These are phyloP conservation scores for Corchorus olitorius DNA, from an alignment of 345 rosid species.

Conservation along the genomic window DNA sequence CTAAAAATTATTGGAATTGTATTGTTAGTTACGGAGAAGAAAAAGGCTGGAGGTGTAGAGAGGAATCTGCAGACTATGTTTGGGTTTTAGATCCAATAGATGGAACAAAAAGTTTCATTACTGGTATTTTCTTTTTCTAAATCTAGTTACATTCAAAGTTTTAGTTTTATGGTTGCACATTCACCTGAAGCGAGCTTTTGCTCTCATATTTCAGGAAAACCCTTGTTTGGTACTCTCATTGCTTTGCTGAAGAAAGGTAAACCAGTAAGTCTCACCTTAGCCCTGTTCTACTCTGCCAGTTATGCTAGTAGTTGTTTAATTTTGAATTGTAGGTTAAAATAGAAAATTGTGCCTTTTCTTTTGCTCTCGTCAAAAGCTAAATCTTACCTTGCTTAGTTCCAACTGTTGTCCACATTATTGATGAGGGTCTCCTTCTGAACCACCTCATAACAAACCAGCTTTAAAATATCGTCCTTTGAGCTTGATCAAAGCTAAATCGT, in stretches of 20 bases:
- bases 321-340: neutral
- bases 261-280: constrained; percentile 65
- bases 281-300: neutral
- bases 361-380: neutral
- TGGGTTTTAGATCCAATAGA: constrained; percentile 99
- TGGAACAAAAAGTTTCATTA: constrained; percentile 95
- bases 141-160: neutral
- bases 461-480: neutral
- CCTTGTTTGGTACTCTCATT: constrained; percentile 87
- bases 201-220: constrained; percentile 67
- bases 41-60: constrained; percentile 91
- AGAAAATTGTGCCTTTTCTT: neutral
- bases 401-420: neutral
- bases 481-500: neutral
- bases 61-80: constrained; percentile 79
- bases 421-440: neutral
- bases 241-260: constrained; percentile 73
- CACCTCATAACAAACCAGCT: neutral
- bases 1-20: constrained; percentile 25
- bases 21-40: constrained; percentile 88
- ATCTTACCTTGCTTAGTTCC: neutral
- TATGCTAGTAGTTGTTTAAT: constrained; percentile 8
- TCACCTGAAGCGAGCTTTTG: constrained; percentile 10
- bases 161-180: constrained; percentile 14
- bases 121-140: constrained; percentile 46